phyloP scores from a whole-genome alignment of 2,329 filamentous ascomycete genomes.

The Cadophora malorum region DNA sequence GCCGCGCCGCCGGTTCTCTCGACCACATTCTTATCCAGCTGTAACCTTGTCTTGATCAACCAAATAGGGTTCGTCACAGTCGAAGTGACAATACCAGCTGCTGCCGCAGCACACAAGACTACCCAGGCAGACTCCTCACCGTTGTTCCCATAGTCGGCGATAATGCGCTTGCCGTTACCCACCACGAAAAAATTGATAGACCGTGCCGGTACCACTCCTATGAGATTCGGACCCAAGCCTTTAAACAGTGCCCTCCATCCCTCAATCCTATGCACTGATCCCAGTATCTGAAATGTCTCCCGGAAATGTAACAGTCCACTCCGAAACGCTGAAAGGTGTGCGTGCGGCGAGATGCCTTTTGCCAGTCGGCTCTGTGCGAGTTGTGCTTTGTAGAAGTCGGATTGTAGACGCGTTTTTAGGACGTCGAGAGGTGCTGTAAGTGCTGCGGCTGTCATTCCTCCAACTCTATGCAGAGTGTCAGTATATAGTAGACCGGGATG shows the following conservation, averaged over 20 bases:
- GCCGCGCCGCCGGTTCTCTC: slow-evolving; percentile 59
- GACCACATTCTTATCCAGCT: slow-evolving; percentile 86
- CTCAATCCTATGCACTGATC: slow-evolving; percentile 79
- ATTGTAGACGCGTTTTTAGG: slow-evolving; percentile 90
- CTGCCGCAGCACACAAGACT: slow-evolving; percentile 77
- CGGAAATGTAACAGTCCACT: slow-evolving; percentile 75
- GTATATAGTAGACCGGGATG: background rate
- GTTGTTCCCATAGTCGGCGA: slow-evolving; percentile 76
- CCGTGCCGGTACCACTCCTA: slow-evolving; percentile 87
- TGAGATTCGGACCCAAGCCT: slow-evolving; percentile 86
- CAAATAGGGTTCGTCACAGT: slow-evolving; percentile 96
- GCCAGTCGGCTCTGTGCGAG: slow-evolving; percentile 71
- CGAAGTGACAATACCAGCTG: slow-evolving; percentile 83
- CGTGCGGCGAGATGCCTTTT: slow-evolving; percentile 54
- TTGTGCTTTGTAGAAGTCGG: slow-evolving; percentile 91
- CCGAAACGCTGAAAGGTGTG: slow-evolving; percentile 67
- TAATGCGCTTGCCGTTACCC: slow-evolving; percentile 85
- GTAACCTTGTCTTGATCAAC: slow-evolving; percentile 91
- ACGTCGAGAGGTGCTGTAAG: slow-evolving; percentile 95
- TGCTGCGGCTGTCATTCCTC: slow-evolving; percentile 90
- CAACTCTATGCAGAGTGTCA: slow-evolving; percentile 61
- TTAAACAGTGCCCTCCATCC: slow-evolving; percentile 91
- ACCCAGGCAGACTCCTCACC: slow-evolving; percentile 75
- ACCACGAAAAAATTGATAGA: slow-evolving; percentile 96
- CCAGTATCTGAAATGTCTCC: slow-evolving; percentile 87